Base-by-base conservation (phyloP, 345 rosid species). In the Cochlearia excelsa region DNA sequence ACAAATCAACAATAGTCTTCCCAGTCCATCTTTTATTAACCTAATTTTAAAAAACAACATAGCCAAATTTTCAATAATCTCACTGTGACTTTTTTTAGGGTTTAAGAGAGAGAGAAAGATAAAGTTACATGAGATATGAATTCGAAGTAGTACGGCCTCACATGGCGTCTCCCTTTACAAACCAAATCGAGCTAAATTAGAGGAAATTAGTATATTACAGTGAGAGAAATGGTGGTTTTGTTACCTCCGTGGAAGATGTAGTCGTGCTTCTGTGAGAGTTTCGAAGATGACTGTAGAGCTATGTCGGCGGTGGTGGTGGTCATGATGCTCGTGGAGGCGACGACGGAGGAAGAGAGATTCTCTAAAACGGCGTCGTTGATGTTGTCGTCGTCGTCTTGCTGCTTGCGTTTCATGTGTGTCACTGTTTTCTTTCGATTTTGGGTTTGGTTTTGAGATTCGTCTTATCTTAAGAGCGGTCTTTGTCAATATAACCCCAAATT, bases 11-110 rank as follows among this genome's bases (percentile, higher is more conserved):
- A 1, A 93, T 84, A 4, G 88, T 80, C 73, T 93, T 93, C 44
- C 96, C 99, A 1, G 87, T 80, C 95, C 97, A 89, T 5, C 97
- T 90, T 53, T 84, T 85, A 63, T 89, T 87, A 59, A 78, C 95
- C 98, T 92, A 71, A 11, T 4, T 4, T 37, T 8, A 6, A 4
- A 2, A 26, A 16, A 16, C 23, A 16, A 16, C 23, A 16, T 16
- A 16, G 23, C 23, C 23, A 16, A 16, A 16, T 16, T 16, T 16
- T 16, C 23, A 16, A 16, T 44, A 30, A 26, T 28, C 31, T 37
- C 23, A 9, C 0, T 2, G 30, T 37, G 6, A 43, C 1, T 7
- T 33, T 2, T 3, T 5, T 38, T 41, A 34, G 41, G 47, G 44
- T 2, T 7, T 41, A 38, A 0, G 45, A 42, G 30, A 69, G 58